Percentiles rank a stretch among this genome's conserved stretches.
phyloP scores from a whole-genome alignment of 768 basidiomycete genomes.

The Hirschioporus abietinus region DNA sequence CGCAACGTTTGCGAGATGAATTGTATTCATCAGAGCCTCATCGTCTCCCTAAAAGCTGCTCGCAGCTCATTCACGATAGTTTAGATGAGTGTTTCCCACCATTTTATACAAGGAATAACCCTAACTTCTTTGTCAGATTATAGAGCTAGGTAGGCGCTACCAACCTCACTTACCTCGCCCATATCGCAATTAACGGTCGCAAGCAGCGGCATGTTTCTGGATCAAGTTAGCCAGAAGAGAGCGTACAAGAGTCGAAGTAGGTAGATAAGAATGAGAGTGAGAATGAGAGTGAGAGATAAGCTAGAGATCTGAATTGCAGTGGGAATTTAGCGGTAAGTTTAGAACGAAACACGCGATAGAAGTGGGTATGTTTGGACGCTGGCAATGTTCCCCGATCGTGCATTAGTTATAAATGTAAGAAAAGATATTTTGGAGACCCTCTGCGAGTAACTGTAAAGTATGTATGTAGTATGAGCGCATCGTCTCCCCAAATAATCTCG shows the following conservation, averaged over 20 bases:
- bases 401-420: too few species aligned
- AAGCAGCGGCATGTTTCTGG: background rate
- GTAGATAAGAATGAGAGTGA: background rate
- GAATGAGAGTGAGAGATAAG: background rate
- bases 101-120: slow-evolving; percentile 47
- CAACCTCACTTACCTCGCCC: slow-evolving; percentile 40
- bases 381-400: too few species aligned
- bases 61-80: background rate
- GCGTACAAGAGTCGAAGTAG: background rate
- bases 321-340: background rate
- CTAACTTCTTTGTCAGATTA: slow-evolving; percentile 21
- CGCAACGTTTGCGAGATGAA: slow-evolving; percentile 58
- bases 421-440: too few species aligned
- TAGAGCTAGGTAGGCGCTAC: slow-evolving; percentile 1
- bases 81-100: slow-evolving; percentile 22
- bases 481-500: too few species aligned
- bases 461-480: too few species aligned
- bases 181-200: slow-evolving; percentile 53
- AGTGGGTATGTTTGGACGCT: too few species aligned
- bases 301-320: background rate
- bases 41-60: slow-evolving; percentile 38
- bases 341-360: background rate
- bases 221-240: background rate
- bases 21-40: slow-evolving; percentile 46
- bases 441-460: too few species aligned